Evolutionary conservation across 2,329 filamentous ascomycete genomes (phyloP), one percentile per base, ranked within the genome.

Genomic region (Fusarium sp.): DNA sequence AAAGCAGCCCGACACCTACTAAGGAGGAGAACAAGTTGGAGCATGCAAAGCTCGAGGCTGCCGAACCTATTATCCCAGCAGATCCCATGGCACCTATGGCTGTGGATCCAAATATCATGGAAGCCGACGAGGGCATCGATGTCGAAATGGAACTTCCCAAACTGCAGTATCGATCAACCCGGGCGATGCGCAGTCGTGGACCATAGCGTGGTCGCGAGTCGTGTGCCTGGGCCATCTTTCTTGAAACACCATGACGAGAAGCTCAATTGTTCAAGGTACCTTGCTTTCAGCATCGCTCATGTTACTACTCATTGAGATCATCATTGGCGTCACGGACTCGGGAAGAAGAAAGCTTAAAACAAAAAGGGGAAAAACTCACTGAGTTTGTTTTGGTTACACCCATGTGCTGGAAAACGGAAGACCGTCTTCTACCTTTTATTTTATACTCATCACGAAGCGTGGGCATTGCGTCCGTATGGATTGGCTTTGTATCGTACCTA

Each of bases 81-180:
- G 73, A 77, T 37, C 41, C 60, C 6, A 67, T 70, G 45, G 73
- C 68, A 14, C 72, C 77, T 19, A 78, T 83, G 23, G 81, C 82
- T 52, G 79, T 79, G 23, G 82, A 83, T 61, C 69, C 77, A 16
- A 60, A 77, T 49, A 74, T 77, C 41, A 76, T 78, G 25, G 83
- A 84, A 37, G 81, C 82, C 3, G 84, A 86, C 42, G 85, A 86
- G 68, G 81, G 81, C 21, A 77, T 84, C 21, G 82, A 83, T 44
- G 77, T 83, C 12, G 80, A 82, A 52, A 81, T 81, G 58, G 78
- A 78, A 39, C 62, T 79, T 7, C 83, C 84, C 3, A 82, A 80
- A 67, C 66, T 86, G 61, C 78, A 83, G 44, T 86, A 82, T 70
- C 82, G 81, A 66, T 85, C 84, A 38, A 84, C 84, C 21, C 78